Conservation (phyloP, 768 basidiomycete species). For the Fomitopsis pulvina region DNA sequence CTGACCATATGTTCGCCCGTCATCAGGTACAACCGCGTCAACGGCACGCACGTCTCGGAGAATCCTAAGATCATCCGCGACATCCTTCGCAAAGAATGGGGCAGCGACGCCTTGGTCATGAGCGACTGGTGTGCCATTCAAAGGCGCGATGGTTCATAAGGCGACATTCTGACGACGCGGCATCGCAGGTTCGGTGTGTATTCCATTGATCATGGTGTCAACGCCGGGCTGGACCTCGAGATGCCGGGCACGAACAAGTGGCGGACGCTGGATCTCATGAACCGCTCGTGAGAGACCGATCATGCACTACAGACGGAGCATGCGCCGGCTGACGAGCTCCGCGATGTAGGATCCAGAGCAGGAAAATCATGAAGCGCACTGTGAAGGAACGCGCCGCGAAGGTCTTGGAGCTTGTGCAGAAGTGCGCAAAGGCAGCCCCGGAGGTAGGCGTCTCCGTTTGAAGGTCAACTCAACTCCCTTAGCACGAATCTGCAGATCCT, state of each 20-base stretch:
- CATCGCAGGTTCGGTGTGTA: conserved; percentile 61
- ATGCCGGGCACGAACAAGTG: conserved; percentile 77
- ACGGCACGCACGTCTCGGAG: conserved; percentile 69
- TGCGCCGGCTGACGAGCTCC: background rate
- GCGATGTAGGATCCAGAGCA: conserved; percentile 33
- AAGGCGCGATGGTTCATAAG: no score
- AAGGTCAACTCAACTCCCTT: background rate
- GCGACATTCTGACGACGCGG: background rate
- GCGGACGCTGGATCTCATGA: conserved; percentile 64
- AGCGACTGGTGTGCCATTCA: conserved; percentile 61
- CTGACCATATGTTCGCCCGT: background rate
- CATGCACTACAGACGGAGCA: background rate
- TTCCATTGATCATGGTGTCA: conserved; percentile 54
- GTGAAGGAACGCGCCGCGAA: conserved; percentile 60
- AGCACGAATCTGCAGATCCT: conserved; percentile 38
- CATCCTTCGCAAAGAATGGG: conserved; percentile 69
- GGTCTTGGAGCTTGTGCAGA: conserved; percentile 65
- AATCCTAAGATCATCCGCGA: conserved; percentile 50
- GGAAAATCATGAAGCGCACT: conserved; percentile 59
- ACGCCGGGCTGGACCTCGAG: conserved; percentile 76
- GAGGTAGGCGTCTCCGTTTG: conserved; percentile 38
- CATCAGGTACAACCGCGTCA: conserved; percentile 63
- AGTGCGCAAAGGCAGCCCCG: conserved; percentile 57
- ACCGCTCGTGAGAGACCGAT: conserved; percentile 33
- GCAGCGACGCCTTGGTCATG: conserved; percentile 69